phyloP scores from a whole-genome alignment of 192 early-diverging fungal species.

The Coemansia asiatica region DNA sequence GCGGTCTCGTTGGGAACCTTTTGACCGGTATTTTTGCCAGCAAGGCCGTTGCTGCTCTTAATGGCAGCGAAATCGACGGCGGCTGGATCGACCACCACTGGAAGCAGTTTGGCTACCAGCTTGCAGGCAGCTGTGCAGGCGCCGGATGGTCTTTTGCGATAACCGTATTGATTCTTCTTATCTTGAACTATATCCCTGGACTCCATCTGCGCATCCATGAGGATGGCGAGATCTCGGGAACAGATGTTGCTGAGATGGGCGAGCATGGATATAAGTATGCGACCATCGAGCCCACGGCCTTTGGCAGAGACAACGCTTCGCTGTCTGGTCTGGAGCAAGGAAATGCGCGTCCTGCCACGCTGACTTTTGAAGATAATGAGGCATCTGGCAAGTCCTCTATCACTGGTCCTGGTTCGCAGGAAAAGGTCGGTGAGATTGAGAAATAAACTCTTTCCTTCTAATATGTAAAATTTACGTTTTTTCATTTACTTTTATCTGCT shows the following conservation, averaged over 20 bases:
- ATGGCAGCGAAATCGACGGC: conserved; percentile 61
- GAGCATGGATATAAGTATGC: conserved; percentile 62
- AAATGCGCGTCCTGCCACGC: neutral
- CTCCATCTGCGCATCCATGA: conserved; percentile 75
- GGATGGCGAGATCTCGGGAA: conserved; percentile 70
- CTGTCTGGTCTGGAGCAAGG: conserved; percentile 31
- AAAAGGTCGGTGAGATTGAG: conserved; percentile 17
- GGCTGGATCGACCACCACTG: conserved; percentile 82
- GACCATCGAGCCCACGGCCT: conserved; percentile 23
- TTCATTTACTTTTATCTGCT: too few relatives aligned
- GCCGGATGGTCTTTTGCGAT: conserved; percentile 76
- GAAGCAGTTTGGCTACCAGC: conserved; percentile 76
- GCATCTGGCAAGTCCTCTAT: conserved; percentile 23
- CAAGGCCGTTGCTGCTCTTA: conserved; percentile 65
- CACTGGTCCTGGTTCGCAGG: conserved; percentile 10
- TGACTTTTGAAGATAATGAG: neutral
- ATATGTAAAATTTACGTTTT: neutral
- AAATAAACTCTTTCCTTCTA: neutral
- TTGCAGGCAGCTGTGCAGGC: conserved; percentile 69
- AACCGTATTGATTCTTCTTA: conserved; percentile 68
- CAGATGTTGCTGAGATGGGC: conserved; percentile 84
- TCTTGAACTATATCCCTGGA: conserved; percentile 74
- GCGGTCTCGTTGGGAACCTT: conserved; percentile 78
- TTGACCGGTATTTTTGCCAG: conserved; percentile 88
- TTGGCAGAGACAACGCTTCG: conserved; percentile 16